Evolutionary conservation across 495 filamentous ascomycete species (phyloP).

Genomic region (Cercophora samala): DNA sequence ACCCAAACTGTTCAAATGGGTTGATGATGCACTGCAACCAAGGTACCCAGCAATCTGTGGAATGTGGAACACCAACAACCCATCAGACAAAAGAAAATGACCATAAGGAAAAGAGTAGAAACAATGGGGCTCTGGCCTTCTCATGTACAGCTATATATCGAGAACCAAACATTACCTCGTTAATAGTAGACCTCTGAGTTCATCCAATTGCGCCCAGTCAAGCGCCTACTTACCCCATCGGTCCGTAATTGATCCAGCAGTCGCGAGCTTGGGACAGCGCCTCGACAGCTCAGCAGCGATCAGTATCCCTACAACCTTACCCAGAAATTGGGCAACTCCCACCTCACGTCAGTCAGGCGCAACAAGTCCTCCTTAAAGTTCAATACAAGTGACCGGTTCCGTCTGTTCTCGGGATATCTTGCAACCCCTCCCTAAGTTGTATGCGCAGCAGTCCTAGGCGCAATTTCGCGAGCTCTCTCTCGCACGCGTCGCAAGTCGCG

Average conservation of each 20-base stretch:
- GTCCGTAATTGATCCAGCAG: not conserved
- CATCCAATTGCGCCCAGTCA: not conserved
- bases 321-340: not conserved
- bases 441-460: not conserved
- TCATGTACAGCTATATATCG: not conserved
- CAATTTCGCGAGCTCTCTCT: not conserved
- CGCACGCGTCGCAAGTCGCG: not conserved
- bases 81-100: not conserved
- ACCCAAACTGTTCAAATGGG: too few relatives aligned
- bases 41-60: not conserved
- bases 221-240: not conserved
- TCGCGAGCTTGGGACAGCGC: not conserved
- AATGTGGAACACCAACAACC: not conserved
- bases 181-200: not conserved
- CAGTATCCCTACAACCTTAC: not conserved
- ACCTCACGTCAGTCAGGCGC: not conserved
- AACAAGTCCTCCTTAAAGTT: not conserved
- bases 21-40: too few relatives aligned
- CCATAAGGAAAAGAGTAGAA: not conserved
- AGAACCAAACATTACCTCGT: not conserved
- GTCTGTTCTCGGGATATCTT: not conserved
- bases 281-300: not conserved
- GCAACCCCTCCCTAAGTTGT: not conserved
- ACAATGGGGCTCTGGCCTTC: not conserved
- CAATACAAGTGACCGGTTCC: not conserved